A percentile compares a stretch with the other conserved stretches of the same genome.
These are phyloP conservation scores for Trypanosoma vivax DNA, from an alignment of 208 protist genomes.

Conservation along the genomic window DNA sequence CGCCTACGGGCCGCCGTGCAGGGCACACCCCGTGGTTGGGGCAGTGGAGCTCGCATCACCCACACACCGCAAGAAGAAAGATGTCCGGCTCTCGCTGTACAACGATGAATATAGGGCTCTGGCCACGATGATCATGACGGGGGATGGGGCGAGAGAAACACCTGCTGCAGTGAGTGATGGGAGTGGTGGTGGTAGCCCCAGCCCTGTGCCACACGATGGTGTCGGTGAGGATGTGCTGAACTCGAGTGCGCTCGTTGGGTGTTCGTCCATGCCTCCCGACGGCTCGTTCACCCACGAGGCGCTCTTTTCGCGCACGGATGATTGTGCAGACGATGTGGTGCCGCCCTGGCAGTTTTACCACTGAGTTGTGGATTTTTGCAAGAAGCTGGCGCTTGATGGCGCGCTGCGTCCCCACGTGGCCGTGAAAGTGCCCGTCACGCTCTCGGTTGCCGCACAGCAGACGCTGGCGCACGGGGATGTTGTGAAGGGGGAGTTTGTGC, in stretches of 20 bases:
- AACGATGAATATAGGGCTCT: constrained; percentile 32
- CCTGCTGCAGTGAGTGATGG: background rate
- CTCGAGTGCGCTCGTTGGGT: background rate
- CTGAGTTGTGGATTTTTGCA: constrained; percentile 38
- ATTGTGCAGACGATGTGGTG: constrained; percentile 19
- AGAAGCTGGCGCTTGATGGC: constrained; percentile 14
- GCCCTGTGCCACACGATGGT: constrained; percentile 1
- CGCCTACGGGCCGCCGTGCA: constrained; percentile 15
- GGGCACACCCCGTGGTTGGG: constrained; percentile 44
- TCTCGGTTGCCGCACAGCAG: constrained; percentile 50
- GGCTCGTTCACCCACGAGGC: constrained; percentile 3
- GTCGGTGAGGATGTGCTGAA: background rate
- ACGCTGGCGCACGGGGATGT: constrained; percentile 36
- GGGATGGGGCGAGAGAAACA: constrained; percentile 7
- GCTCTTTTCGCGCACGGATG: background rate
- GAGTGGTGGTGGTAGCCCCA: background rate
- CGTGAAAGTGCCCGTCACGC: constrained; percentile 11
- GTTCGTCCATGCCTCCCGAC: constrained; percentile 2
- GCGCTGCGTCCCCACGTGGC: background rate
- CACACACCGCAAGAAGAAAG: constrained; percentile 44
- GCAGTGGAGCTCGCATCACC: constrained; percentile 61
- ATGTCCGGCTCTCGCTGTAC: constrained; percentile 73
- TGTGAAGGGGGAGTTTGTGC: constrained; percentile 30
- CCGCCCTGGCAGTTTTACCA: constrained; percentile 58
- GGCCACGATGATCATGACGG: constrained; percentile 66